Base-by-base conservation (phyloP, 2,329 filamentous ascomycete genomes). In the Trichophyton rubrum region DNA sequence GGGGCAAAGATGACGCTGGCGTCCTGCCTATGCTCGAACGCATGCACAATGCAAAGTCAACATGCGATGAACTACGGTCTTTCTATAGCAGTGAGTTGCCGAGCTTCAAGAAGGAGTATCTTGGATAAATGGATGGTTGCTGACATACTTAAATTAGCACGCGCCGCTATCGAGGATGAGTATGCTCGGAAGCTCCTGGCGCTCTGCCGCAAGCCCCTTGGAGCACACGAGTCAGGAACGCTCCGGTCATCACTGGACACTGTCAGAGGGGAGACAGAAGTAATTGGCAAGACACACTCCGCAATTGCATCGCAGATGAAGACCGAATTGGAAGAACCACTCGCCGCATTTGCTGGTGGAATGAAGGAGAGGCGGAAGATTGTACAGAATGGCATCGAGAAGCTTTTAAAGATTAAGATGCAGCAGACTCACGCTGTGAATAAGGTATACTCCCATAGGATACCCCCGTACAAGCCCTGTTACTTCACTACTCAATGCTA, bases 291-390 rank as follows among this genome's bases (percentile, higher is more conserved):
- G 73, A 87, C 93, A 67, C 93, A 99, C 72, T 87, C 92, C 68
- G 86, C 82, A 63, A 95, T 96, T 68, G 90, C 93, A 0, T 80
- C 82, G 3, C 92, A 99, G 76, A 97, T 99, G 90, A 96, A 92
- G 74, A 89, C 84, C 9, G 93, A 99, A 71, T 79, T 97, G 30
- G 95, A 99, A 70, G 95, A 99, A 73, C 93, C 93, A 6, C 78
- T 99, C 62, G 83, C 85, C 49, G 92, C 92, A 0, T 99, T 97
- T 74, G 84, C 90, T 0, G 93, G 93, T 7, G 91, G 89, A 4
- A 92, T 97, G 82, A 97, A 99, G 74, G 93, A 99, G 74, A 82
- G 93, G 62, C 82, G 93, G 61, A 99, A 99, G 79, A 97, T 99
- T 72, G 86, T 99, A 1, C 93, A 99, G 72, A 86, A 84, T 66